A percentile compares a stretch with the other conserved stretches of the same genome.
These are phyloP conservation scores for Ascochyta lentis DNA, from an alignment of 2,329 filamentous ascomycete species.

Conservation along the genomic window DNA sequence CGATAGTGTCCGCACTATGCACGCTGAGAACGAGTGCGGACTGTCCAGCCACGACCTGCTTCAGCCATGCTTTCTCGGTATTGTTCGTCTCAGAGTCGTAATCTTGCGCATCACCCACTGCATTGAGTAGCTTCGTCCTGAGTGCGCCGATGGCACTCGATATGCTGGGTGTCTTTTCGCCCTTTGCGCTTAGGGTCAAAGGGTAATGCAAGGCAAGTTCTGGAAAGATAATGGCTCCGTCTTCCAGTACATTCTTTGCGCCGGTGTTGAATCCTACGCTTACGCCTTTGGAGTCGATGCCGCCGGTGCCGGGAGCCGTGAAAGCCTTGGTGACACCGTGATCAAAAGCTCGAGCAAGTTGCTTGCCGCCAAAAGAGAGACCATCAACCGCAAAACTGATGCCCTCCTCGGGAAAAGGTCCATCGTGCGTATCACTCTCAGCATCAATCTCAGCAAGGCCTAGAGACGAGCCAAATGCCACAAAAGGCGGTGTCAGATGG, in stretches of 20 bases:
- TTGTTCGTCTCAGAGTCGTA: constrained; percentile 36
- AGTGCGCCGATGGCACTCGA: constrained; percentile 62
- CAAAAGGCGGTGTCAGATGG: constrained; percentile 66
- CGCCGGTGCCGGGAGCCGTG: constrained; percentile 42
- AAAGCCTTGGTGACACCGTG: constrained; percentile 51
- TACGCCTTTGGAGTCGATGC: constrained; percentile 46
- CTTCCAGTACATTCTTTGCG: constrained; percentile 43
- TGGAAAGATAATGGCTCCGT: constrained; percentile 49
- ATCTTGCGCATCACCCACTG: constrained; percentile 40
- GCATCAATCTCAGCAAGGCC: constrained; percentile 69
- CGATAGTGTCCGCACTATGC: constrained; percentile 69
- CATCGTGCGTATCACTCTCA: constrained; percentile 57
- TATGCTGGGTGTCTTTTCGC: constrained; percentile 45
- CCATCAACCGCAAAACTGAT: constrained; percentile 65
- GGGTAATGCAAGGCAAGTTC: constrained; percentile 56
- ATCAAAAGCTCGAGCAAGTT: constrained; percentile 44
- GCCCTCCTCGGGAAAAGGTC: constrained; percentile 56
- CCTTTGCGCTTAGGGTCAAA: constrained; percentile 58
- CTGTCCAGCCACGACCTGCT: constrained; percentile 61
- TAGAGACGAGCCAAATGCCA: constrained; percentile 65
- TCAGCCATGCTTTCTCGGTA: constrained; percentile 54
- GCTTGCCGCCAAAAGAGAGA: constrained; percentile 50
- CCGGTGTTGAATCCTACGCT: constrained; percentile 42
- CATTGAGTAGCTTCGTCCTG: constrained; percentile 62
- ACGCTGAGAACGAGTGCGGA: constrained; percentile 64